Conservation (phyloP, 2,329 filamentous ascomycete species). For the Lasiodiplodia citricola region DNA sequence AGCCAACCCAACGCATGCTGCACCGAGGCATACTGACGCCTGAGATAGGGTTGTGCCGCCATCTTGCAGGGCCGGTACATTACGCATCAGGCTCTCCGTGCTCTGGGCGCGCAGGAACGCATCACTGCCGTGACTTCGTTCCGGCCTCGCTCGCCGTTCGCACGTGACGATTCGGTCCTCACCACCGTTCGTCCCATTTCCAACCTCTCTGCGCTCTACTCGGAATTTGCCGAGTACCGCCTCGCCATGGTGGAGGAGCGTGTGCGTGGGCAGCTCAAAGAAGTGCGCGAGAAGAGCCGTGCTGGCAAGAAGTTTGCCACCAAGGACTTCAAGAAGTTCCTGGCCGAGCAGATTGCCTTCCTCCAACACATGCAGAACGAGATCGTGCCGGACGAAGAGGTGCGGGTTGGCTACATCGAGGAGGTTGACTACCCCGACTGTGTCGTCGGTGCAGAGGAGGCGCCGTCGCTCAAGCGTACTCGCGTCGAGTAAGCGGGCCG, state of each 20-base stretch:
- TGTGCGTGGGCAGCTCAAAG: slow-evolving; percentile 53
- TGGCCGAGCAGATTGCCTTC: slow-evolving; percentile 41
- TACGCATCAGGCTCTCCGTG: slow-evolving; percentile 66
- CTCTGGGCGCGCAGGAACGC: slow-evolving; percentile 63
- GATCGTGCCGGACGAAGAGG: slow-evolving; percentile 38
- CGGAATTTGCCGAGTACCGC: slow-evolving; percentile 66
- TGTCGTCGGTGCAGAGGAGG: slow-evolving; percentile 30
- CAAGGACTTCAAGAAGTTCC: slow-evolving; percentile 41
- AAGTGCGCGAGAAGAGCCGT: slow-evolving; percentile 45
- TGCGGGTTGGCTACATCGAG: slow-evolving; percentile 38
- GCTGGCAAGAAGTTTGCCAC: slow-evolving; percentile 42
- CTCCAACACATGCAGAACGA: slow-evolving; percentile 42
- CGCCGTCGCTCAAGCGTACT: slow-evolving; percentile 18
- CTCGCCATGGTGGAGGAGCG: slow-evolving; percentile 68
- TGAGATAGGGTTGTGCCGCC: slow-evolving; percentile 62
- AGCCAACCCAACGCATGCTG: slow-evolving; percentile 32
- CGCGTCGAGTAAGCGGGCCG: slow-evolving; percentile 12
- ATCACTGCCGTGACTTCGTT: slow-evolving; percentile 72
- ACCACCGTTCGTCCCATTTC: slow-evolving; percentile 65
- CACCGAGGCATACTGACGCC: slow-evolving; percentile 26
- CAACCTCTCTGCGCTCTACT: slow-evolving; percentile 63
- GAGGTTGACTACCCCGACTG: slow-evolving; percentile 37
- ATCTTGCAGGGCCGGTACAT: slow-evolving; percentile 73
- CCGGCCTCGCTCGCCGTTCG: slow-evolving; percentile 60
- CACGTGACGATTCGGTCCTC: slow-evolving; percentile 66